Base-by-base conservation (phyloP, 2,329 filamentous ascomycete species). In the Calonectria fujianensis region DNA sequence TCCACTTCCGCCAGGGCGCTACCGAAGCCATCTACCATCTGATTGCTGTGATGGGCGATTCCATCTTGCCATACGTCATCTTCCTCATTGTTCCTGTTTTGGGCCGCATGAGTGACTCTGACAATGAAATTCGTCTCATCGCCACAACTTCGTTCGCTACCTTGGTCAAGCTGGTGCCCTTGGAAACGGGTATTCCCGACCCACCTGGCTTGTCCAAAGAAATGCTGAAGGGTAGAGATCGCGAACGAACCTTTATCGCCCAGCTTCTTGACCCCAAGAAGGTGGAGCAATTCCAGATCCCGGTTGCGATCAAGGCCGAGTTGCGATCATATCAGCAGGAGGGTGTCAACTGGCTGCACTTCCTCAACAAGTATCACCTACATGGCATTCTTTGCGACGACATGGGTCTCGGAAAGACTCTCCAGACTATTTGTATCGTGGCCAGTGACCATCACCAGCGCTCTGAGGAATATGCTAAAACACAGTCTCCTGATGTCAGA, bases 341-440 rank as follows among this genome's bases (percentile, higher is more conserved):
- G 69, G 97, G 97, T 83, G 96, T 99, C 82, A 99, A 99, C 83
- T 99, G 97, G 97, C 91, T 99, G 67, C 93, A 97, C 72, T 99
- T 99, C 87, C 93, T 99, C 79, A 99, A 99, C 84, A 96, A 96
- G 73, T 99, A 98, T 83, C 96, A 99, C 81, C 91, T 99, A 1
- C 97, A 99, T 80, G 97, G 97, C 64, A 98, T 99, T 85, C 94
- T 99, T 74, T 99, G 97, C 83, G 97, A 99, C 82, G 97, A 99
- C 84, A 99, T 99, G 97, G 97, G 97, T 82, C 94, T 99, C 35
- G 97, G 97, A 65, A 99, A 99, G 87, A 99, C 97, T 1, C 88
- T 99, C 14, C 97, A 99, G 84, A 99, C 97, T 0, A 91, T 99
- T 29, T 99, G 97, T 85, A 99, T 99, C 81, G 96, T 99, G 54